Evolutionary conservation across 345 rosid species (phyloP), one percentile per base, ranked within the genome.

Genomic region (Arabis hirsuta): DNA sequence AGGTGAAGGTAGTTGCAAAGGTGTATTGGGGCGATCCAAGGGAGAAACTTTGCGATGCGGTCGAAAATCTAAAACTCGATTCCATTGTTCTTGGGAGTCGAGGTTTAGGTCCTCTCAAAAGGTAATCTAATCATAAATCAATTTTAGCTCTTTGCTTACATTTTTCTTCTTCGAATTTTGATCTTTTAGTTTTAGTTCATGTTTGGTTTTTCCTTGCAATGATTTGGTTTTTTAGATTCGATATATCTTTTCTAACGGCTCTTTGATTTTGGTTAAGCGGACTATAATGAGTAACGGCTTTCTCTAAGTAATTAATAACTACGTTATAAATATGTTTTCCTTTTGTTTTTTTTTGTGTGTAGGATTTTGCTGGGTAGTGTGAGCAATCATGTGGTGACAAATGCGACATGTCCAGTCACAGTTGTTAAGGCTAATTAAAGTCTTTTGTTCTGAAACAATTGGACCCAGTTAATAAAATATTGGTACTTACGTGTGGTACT

Each of bases 1-100:
- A 90, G 98, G 88, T 81, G 51, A 84, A 73, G 46, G 85, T 90
- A 32, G 85, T 89, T 38, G 78, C 92, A 9, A 93, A 93, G 77
- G 60, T 93, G 27, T 89, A 88, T 73, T 92, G 97, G 90, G 98
- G 94, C 31, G 97, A 90, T 78, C 80, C 98, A 12, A 85, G 96
- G 56, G 97, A 93, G 58, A 87, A 85, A 68, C 82, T 93, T 3
- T 83, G 93, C 9, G 86, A 77, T 39, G 93, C 96, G 0, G 82
- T 81, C 14, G 85, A 60, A n/a, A 85, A 81, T 76, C 64, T 93
- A 75, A 89, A 90, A 79, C 88, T 93, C 11, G 87, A 86, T 63
- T 86, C 82, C 46, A 41, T 93, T 78, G 90, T 85, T 56, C 83
- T 90, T 86, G 98, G 97, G 13, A 93, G 92, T 85, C 83, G 98